phyloP scores from a whole-genome alignment of 2,329 filamentous ascomycete species.

The Apiospora hydei region DNA sequence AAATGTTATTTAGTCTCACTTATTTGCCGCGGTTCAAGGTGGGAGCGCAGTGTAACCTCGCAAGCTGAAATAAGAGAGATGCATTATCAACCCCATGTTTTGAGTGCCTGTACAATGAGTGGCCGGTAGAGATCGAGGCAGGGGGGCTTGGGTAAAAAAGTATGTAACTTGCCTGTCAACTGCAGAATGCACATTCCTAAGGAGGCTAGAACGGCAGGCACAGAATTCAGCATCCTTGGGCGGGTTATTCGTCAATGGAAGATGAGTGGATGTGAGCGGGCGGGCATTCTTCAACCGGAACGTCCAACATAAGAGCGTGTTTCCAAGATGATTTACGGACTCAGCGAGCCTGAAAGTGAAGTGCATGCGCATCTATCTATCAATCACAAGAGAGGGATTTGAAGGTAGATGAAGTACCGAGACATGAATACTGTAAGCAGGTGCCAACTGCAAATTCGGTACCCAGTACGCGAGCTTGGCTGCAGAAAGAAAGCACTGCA shows the following conservation, averaged over 20 bases:
- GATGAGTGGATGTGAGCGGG: neutral
- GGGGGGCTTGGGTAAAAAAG: neutral
- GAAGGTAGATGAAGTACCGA: neutral
- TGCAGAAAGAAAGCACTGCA: neutral
- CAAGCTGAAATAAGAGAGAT: slow-evolving; percentile 14
- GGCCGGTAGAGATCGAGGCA: neutral
- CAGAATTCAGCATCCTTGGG: neutral
- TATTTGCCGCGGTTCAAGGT: neutral
- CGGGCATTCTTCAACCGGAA: neutral
- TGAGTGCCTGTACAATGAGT: neutral
- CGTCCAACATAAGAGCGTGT: neutral
- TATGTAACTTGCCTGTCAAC: neutral
- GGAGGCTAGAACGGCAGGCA: neutral
- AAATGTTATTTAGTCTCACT: neutral
- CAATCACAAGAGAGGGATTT: too few relatives aligned
- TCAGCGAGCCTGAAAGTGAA: neutral
- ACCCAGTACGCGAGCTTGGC: slow-evolving; percentile 18
- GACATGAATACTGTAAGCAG: neutral
- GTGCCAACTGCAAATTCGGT: neutral
- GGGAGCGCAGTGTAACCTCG: neutral
- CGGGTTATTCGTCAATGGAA: neutral
- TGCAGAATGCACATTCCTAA: slow-evolving; percentile 1
- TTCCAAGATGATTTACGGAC: neutral
- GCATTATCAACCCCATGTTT: slow-evolving; percentile 14
- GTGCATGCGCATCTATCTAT: too few relatives aligned